Evolutionary conservation across 2,329 filamentous ascomycete genomes (phyloP).

Genomic region (Eurotiales sp.): DNA sequence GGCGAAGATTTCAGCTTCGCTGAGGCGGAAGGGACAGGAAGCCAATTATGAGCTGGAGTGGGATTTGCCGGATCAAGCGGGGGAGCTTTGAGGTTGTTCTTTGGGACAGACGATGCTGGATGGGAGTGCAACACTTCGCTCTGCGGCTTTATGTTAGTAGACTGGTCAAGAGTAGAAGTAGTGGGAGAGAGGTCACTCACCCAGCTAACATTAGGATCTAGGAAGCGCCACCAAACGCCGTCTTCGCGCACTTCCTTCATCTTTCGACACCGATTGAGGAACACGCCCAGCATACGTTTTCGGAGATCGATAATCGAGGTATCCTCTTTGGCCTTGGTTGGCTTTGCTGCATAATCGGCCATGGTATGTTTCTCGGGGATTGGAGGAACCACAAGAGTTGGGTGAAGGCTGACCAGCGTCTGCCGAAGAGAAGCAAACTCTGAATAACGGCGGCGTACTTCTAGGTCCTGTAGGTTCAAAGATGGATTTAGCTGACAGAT

Average conservation of each 20-base stretch:
- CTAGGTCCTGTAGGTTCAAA: constrained; percentile 77
- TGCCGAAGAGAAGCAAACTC: constrained; percentile 90
- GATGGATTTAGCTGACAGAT: no score
- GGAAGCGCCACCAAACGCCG: constrained; percentile 94
- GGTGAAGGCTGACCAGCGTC: constrained; percentile 85
- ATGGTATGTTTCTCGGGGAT: constrained; percentile 99
- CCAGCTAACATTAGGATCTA: constrained; percentile 98
- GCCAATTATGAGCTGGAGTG: constrained; percentile 76
- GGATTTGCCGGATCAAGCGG: constrained; percentile 93
- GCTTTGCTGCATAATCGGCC: constrained; percentile 96
- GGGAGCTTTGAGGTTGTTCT: constrained; percentile 91
- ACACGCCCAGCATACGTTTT: constrained; percentile 95
- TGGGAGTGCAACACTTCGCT: constrained; percentile 93
- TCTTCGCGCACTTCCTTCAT: constrained; percentile 93
- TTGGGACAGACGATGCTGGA: constrained; percentile 85
- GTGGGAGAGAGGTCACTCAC: constrained; percentile 48
- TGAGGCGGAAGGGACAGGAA: constrained; percentile 79
- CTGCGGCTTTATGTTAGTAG: constrained; percentile 48
- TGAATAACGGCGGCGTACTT: constrained; percentile 91
- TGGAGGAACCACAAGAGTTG: constrained; percentile 90
- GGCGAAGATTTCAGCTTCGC: constrained; percentile 70
- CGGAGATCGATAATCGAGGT: constrained; percentile 92
- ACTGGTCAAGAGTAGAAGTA: background rate
- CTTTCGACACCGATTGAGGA: constrained; percentile 84
- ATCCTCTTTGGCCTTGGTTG: constrained; percentile 96